Evolutionary conservation across 1,139 yeast genomes (phyloP).

Genomic region (Diutina pseudorugosa): DNA sequence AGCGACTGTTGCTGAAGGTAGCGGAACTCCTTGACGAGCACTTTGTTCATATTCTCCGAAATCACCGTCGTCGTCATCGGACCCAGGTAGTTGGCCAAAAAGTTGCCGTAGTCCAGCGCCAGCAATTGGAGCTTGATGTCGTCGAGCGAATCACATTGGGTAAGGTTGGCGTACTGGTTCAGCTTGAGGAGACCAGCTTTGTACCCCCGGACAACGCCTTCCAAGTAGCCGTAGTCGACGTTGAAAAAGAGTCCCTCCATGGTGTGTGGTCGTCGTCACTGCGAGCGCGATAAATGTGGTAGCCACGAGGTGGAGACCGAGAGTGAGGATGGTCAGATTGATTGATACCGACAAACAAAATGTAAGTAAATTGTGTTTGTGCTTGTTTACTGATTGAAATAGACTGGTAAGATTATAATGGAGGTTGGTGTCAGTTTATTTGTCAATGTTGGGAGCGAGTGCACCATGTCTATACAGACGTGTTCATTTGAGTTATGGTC

Average conservation of each 20-base stretch:
- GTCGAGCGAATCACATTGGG: constrained; percentile 92
- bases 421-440: too few species aligned
- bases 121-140: constrained; percentile 89
- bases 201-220: constrained; percentile 91
- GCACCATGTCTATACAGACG: too few species aligned
- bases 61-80: constrained; percentile 75
- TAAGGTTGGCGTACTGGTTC: constrained; percentile 78
- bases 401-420: too few species aligned
- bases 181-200: constrained; percentile 68
- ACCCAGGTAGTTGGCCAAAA: constrained; percentile 70
- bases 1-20: constrained; percentile 78
- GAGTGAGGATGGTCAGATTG: background rate
- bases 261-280: constrained; percentile 3
- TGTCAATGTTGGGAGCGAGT: too few species aligned
- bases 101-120: constrained; percentile 92
- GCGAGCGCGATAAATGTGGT: background rate
- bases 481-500: too few species aligned
- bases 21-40: constrained; percentile 72
- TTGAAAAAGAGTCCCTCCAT: constrained; percentile 90
- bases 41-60: constrained; percentile 66
- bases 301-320: background rate
- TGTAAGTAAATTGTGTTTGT: too few species aligned
- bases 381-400: too few species aligned
- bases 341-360: too few species aligned
- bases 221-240: constrained; percentile 80